phyloP scores from a whole-genome alignment of 768 basidiomycete species.

The Podaxis rugospora region DNA sequence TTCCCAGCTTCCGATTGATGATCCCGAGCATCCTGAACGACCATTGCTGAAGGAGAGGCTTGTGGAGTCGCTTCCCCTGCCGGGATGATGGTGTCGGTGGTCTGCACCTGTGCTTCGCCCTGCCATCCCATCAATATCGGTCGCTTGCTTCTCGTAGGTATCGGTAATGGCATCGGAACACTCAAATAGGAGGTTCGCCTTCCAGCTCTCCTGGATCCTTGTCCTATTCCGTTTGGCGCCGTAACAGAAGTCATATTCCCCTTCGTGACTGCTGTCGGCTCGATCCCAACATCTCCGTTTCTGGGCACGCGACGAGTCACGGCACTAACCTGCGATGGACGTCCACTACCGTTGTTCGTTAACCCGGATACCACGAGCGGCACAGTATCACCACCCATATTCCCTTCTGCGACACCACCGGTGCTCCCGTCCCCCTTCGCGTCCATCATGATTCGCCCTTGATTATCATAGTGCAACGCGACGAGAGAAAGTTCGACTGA shows the following conservation, averaged over 20 bases:
- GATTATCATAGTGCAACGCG: not conserved
- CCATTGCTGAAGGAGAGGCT: not conserved
- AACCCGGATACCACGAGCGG: slow-evolving; percentile 1
- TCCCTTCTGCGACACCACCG: not conserved
- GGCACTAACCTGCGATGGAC: not conserved
- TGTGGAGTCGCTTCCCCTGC: not conserved
- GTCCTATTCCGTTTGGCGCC: not conserved
- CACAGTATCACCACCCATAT: not conserved
- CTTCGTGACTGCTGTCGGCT: not conserved
- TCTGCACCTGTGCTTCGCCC: not conserved
- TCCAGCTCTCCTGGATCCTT: not conserved
- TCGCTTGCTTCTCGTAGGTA: slow-evolving; percentile 5
- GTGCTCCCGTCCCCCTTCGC: not conserved
- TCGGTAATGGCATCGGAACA: slow-evolving; percentile 1
- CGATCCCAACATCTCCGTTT: not conserved
- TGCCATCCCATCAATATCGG: slow-evolving; percentile 4
- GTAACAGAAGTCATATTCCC: not conserved
- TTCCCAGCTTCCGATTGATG: not conserved
- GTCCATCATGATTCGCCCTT: not conserved
- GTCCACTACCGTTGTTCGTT: not conserved
- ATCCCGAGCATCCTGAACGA: not conserved
- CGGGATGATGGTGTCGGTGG: not conserved
- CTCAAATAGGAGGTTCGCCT: not conserved
- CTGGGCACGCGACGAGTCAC: not conserved
- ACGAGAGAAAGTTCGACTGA: not conserved